Evolutionary conservation across 192 early-diverging fungal genomes (phyloP).

Genomic region (Rhizophlyctis rosea): DNA sequence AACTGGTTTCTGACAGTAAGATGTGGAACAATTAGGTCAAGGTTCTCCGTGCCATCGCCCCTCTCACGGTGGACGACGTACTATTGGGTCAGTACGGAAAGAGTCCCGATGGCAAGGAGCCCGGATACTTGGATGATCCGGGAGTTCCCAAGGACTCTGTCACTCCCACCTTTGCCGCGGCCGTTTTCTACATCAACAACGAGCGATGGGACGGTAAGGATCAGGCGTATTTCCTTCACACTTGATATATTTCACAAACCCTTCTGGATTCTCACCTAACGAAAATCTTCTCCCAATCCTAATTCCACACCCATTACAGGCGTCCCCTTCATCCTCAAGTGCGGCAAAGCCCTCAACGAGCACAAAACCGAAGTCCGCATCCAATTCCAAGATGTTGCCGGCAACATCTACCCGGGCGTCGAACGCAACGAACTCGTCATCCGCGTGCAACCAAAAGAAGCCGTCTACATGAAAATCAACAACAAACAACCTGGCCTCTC

Average conservation of each 20-base stretch:
- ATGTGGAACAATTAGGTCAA: no score
- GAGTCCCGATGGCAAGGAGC: conserved; percentile 72
- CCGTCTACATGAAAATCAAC: conserved; percentile 95
- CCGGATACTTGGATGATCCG: conserved; percentile 92
- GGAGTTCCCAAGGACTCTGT: conserved; percentile 81
- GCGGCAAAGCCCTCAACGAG: conserved; percentile 78
- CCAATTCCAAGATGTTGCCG: conserved; percentile 91
- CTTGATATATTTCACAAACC: no score
- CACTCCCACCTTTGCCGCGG: conserved; percentile 89
- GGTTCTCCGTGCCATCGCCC: conserved; percentile 77
- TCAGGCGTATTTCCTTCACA: not conserved
- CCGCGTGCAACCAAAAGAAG: conserved; percentile 91
- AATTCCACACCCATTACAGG: conserved; percentile 19
- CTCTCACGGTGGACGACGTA: conserved; percentile 73
- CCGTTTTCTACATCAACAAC: conserved; percentile 86
- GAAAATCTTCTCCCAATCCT: not conserved
- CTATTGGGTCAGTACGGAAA: conserved; percentile 88
- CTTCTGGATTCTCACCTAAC: no score
- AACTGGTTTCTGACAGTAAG: not conserved
- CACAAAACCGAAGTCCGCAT: conserved; percentile 93
- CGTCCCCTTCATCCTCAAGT: conserved; percentile 77
- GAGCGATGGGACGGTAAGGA: conserved; percentile 91
- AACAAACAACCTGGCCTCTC: conserved; percentile 92
- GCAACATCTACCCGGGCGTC: conserved; percentile 71
- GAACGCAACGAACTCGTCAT: conserved; percentile 95